phyloP scores from a whole-genome alignment of 257 asterid genomes.

The Solanum appendiculatum region DNA sequence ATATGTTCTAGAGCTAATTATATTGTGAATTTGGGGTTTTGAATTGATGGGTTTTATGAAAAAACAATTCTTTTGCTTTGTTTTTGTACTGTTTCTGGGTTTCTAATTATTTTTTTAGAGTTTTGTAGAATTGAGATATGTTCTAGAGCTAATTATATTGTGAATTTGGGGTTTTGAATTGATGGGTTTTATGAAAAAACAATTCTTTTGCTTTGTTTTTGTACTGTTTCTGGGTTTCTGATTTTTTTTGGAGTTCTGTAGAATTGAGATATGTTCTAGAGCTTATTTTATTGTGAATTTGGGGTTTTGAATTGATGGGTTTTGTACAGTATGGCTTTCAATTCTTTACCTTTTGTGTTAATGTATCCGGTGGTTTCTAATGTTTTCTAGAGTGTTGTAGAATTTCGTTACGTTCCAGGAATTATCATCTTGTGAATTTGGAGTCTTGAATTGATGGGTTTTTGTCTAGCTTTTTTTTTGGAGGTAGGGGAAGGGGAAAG shows the following conservation, averaged over 20 bases:
- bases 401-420: background rate
- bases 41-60: background rate
- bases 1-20: background rate
- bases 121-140: background rate
- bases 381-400: background rate
- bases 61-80: background rate
- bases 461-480: background rate
- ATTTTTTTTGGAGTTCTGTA: background rate
- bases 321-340: background rate
- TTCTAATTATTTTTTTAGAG: background rate
- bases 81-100: background rate
- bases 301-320: background rate
- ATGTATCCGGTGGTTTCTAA: background rate
- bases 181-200: background rate
- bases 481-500: background rate
- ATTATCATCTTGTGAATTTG: background rate
- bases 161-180: background rate
- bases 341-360: background rate
- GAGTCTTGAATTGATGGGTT: background rate
- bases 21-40: background rate
- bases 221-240: background rate
- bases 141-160: background rate
- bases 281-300: background rate
- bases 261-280: background rate
- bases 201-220: too few species aligned